Evolutionary conservation across 2,329 filamentous ascomycete genomes (phyloP).

Genomic region (Paecilomyces variotii): DNA sequence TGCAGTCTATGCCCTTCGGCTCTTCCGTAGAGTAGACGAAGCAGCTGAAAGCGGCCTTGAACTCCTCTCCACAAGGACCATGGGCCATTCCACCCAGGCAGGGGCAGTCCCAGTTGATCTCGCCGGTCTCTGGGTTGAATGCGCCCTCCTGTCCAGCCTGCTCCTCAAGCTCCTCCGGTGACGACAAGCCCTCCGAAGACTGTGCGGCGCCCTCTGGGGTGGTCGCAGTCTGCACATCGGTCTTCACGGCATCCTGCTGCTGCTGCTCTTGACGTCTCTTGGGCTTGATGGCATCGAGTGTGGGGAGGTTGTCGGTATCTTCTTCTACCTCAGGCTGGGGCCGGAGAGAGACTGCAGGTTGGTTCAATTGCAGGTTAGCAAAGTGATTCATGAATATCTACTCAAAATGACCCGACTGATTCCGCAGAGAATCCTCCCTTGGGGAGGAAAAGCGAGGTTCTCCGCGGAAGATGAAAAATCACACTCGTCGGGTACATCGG

Average conservation of each 20-base stretch:
- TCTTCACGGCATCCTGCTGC: slow-evolving; percentile 14
- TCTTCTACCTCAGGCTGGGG: slow-evolving; percentile 17
- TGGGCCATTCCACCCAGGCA: slow-evolving; percentile 96
- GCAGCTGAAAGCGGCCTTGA: slow-evolving; percentile 93
- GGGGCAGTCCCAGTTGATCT: slow-evolving; percentile 99
- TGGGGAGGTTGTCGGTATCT: slow-evolving; percentile 42
- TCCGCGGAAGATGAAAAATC: slow-evolving; percentile 1
- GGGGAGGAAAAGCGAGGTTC: neutral
- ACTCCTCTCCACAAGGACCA: slow-evolving; percentile 91
- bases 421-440: neutral
- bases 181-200: slow-evolving; percentile 19
- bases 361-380: neutral
- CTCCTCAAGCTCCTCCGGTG: slow-evolving; percentile 56
- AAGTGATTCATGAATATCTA: neutral
- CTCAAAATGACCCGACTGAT: neutral
- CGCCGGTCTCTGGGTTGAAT: slow-evolving; percentile 96
- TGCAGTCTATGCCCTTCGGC: slow-evolving; percentile 95
- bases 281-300: slow-evolving; percentile 59
- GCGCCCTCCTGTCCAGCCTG: slow-evolving; percentile 83
- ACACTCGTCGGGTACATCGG: neutral
- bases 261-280: slow-evolving; percentile 29
- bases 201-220: slow-evolving; percentile 9
- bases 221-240: slow-evolving; percentile 2
- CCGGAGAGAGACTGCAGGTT: slow-evolving; percentile 23
- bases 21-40: slow-evolving; percentile 94